These are phyloP conservation scores for Cicer yamashitae DNA, from an alignment of 306 rosid species.

Conservation along the genomic window DNA sequence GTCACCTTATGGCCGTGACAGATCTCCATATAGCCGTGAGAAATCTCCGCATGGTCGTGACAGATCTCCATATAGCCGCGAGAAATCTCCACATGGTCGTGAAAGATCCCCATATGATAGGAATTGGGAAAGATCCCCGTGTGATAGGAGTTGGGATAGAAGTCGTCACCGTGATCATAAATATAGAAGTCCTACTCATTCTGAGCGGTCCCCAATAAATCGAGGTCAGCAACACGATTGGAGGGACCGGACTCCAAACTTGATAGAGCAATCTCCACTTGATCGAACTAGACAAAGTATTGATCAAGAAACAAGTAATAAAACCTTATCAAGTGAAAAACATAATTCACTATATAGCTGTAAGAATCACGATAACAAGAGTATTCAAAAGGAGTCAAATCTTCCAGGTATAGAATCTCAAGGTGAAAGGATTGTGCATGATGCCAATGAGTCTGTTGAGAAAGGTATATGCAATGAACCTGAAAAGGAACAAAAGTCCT, in stretches of 20 bases:
- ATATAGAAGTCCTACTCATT: conserved; percentile 61
- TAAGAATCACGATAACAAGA: conserved; percentile 69
- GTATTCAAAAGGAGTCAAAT: conserved; percentile 58
- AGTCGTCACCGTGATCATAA: conserved; percentile 76
- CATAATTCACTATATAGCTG: conserved; percentile 50
- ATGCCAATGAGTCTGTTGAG: conserved; percentile 52
- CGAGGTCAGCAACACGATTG: conserved; percentile 58
- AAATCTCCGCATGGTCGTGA: conserved; percentile 69
- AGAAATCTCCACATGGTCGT: conserved; percentile 54
- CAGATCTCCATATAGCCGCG: conserved; percentile 65
- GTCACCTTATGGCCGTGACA: conserved; percentile 55
- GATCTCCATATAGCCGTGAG: conserved; percentile 60
- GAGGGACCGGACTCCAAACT: conserved; percentile 69
- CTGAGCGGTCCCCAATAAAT: conserved; percentile 70
- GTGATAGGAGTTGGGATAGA: conserved; percentile 66
- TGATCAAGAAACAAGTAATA: conserved; percentile 58
- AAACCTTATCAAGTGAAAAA: conserved; percentile 64
- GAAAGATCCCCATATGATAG: conserved; percentile 52
- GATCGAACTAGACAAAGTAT: conserved; percentile 56
- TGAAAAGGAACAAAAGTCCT: conserved; percentile 58
- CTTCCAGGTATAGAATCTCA: conserved; percentile 66
- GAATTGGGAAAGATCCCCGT: conserved; percentile 67
- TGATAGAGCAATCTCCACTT: conserved; percentile 65
- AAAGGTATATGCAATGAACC: conserved; percentile 50
- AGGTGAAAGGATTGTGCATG: conserved; percentile 55